Evolutionary conservation across 1,284 basidiomycete genomes (phyloP).

Genomic region (Inonotus obliquus): DNA sequence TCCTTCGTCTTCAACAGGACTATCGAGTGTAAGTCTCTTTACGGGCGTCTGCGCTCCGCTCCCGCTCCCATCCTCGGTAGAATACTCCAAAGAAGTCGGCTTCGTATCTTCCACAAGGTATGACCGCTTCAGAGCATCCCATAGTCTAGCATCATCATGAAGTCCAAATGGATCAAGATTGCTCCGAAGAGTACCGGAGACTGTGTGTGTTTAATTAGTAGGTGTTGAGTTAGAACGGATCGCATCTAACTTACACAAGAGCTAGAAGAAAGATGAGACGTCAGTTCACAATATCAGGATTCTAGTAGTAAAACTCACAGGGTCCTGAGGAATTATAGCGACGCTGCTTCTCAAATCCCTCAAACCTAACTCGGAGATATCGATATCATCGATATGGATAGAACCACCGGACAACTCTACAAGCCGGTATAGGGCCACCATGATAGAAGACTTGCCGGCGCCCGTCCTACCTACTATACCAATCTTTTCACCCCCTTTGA

Average conservation of each 20-base stretch:
- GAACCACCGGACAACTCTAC: slow-evolving; percentile 64
- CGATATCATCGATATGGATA: slow-evolving; percentile 61
- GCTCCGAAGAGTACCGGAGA: slow-evolving; percentile 75
- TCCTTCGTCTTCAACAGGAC: slow-evolving; percentile 81
- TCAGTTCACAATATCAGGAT: neutral
- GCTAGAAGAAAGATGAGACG: slow-evolving; percentile 12
- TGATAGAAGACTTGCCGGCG: slow-evolving; percentile 72
- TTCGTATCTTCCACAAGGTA: slow-evolving; percentile 59
- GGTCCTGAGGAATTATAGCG: slow-evolving; percentile 91
- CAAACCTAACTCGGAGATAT: slow-evolving; percentile 65
- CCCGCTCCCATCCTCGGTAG: slow-evolving; percentile 20
- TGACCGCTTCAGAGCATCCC: slow-evolving; percentile 79
- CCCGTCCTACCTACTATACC: slow-evolving; percentile 82
- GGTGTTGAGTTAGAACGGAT: slow-evolving; percentile 10
- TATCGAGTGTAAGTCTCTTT: slow-evolving; percentile 74
- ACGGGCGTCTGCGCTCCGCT: slow-evolving; percentile 39
- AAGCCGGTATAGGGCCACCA: slow-evolving; percentile 49
- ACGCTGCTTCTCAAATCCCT: slow-evolving; percentile 60
- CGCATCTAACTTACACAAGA: slow-evolving; percentile 22
- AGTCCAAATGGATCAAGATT: slow-evolving; percentile 80
- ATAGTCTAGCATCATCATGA: slow-evolving; percentile 71
- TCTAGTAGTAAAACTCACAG: slow-evolving; percentile 38
- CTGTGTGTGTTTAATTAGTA: slow-evolving; percentile 27
- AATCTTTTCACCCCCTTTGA: slow-evolving; percentile 81
- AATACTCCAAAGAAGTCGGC: slow-evolving; percentile 18